Percentiles rank a stretch among this genome's conserved stretches.
phyloP scores from a whole-genome alignment of 345 rosid species.

The Corchorus olitorius region DNA sequence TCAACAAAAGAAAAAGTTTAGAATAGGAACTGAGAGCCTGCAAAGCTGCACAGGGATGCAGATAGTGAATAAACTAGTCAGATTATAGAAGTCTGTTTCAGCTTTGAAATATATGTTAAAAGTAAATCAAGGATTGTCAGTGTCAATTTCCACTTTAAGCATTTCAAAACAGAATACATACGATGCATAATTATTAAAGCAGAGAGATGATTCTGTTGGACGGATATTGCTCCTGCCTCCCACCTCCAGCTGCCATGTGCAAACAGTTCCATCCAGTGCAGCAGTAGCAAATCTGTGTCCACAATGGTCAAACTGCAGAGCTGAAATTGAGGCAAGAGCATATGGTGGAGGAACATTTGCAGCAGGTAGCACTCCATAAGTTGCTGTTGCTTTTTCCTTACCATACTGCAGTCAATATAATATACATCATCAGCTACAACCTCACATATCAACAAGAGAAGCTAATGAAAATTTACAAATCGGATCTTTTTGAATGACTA shows the following conservation, averaged over 20 bases:
- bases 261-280: conserved; percentile 87
- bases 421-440: conserved; percentile 36
- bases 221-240: conserved; percentile 83
- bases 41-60: neutral
- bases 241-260: conserved; percentile 93
- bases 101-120: conserved; percentile 1
- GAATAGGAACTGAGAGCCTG: neutral
- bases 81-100: neutral
- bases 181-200: conserved; percentile 85
- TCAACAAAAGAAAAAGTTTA: neutral
- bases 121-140: conserved; percentile 12
- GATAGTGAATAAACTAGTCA: neutral
- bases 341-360: conserved; percentile 85
- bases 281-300: conserved; percentile 93
- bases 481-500: conserved; percentile 12
- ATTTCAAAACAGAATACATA: conserved; percentile 44
- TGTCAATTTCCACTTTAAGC: neutral
- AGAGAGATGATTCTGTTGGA: conserved; percentile 88
- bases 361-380: conserved; percentile 91
- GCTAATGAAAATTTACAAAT: conserved; percentile 13
- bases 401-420: conserved; percentile 64
- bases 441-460: neutral
- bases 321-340: conserved; percentile 85
- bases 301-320: conserved; percentile 77
- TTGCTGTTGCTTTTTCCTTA: conserved; percentile 77